Evolutionary conservation across 2,329 filamentous ascomycete genomes (phyloP).

Genomic region (Tolypocladium tundrense): DNA sequence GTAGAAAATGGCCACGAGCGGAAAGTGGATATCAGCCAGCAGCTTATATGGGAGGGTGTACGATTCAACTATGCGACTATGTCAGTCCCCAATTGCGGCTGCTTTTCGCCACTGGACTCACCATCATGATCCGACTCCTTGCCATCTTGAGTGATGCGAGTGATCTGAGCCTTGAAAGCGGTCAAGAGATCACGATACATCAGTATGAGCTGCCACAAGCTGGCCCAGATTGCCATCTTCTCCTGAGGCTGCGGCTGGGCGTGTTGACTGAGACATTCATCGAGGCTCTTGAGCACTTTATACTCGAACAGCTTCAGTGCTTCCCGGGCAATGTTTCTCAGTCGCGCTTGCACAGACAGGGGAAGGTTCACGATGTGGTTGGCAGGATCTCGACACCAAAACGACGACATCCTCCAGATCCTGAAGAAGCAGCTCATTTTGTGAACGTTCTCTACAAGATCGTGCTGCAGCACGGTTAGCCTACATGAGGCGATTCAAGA

Average conservation of each 20-base stretch:
- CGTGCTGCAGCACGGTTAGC: slow-evolving; percentile 22
- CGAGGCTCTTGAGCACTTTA: slow-evolving; percentile 29
- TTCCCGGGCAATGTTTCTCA: slow-evolving; percentile 27
- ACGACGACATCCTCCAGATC: slow-evolving; percentile 34
- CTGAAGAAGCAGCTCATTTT: slow-evolving; percentile 39
- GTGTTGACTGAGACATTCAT: slow-evolving; percentile 27
- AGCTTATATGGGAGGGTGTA: slow-evolving; percentile 13
- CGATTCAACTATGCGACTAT: slow-evolving; percentile 5
- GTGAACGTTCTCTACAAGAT: slow-evolving; percentile 32
- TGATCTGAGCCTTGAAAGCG: slow-evolving; percentile 18
- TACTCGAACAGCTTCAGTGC: slow-evolving; percentile 26
- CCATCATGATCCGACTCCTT: slow-evolving; percentile 11
- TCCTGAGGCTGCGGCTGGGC: slow-evolving; percentile 27
- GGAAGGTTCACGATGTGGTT: slow-evolving; percentile 26
- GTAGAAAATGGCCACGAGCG: slow-evolving; percentile 27
- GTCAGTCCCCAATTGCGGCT: not conserved
- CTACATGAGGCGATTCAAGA: not conserved
- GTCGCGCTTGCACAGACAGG: slow-evolving; percentile 28
- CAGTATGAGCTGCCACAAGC: slow-evolving; percentile 38
- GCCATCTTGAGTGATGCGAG: slow-evolving; percentile 10
- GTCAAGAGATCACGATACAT: slow-evolving; percentile 33
- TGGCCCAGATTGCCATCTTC: slow-evolving; percentile 34
- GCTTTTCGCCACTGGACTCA: not conserved
- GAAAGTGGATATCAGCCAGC: slow-evolving; percentile 23
- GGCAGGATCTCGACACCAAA: slow-evolving; percentile 28